Evolutionary conservation across 345 rosid species (phyloP).

Genomic region (Pugionium dolabratum): DNA sequence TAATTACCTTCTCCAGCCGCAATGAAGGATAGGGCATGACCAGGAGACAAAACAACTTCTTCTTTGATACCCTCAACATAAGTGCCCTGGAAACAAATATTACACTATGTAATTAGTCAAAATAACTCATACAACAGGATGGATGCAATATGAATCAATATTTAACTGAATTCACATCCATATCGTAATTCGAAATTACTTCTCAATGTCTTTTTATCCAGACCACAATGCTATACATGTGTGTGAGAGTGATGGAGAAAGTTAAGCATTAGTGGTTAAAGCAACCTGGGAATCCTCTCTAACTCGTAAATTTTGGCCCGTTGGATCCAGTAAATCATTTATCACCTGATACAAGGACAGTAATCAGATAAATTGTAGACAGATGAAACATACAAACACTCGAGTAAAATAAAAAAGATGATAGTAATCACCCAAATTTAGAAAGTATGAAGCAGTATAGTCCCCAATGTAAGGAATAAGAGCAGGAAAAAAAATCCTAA

Average conservation of each 20-base stretch:
- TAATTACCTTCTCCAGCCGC: slow-evolving; percentile 97
- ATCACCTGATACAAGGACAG: slow-evolving; percentile 70
- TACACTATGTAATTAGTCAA: slow-evolving; percentile 12
- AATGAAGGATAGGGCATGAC: slow-evolving; percentile 95
- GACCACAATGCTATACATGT: slow-evolving; percentile 1
- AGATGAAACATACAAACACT: slow-evolving; percentile 18
- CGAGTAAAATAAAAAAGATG: slow-evolving; percentile 11
- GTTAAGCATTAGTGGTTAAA: slow-evolving; percentile 23
- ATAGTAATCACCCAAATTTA: slow-evolving; percentile 6
- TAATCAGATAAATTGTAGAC: slow-evolving; percentile 20
- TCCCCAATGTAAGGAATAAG: slow-evolving; percentile 5
- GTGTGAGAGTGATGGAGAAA: slow-evolving; percentile 11
- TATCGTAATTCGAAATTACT: neutral
- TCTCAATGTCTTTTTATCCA: neutral
- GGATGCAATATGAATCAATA: slow-evolving; percentile 9
- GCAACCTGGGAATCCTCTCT: slow-evolving; percentile 99
- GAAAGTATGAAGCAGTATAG: slow-evolving; percentile 3
- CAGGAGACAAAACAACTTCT: slow-evolving; percentile 99
- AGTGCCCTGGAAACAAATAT: slow-evolving; percentile 66
- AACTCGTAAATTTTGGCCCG: slow-evolving; percentile 97
- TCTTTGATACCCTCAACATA: slow-evolving; percentile 99
- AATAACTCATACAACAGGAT: neutral
- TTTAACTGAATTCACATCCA: neutral
- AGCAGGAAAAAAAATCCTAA: slow-evolving; percentile 14
- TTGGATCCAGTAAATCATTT: slow-evolving; percentile 98